Evolutionary conservation across 306 rosid genomes (phyloP), one percentile per base, ranked within the genome.

Genomic region (Fragaria ananassa): DNA sequence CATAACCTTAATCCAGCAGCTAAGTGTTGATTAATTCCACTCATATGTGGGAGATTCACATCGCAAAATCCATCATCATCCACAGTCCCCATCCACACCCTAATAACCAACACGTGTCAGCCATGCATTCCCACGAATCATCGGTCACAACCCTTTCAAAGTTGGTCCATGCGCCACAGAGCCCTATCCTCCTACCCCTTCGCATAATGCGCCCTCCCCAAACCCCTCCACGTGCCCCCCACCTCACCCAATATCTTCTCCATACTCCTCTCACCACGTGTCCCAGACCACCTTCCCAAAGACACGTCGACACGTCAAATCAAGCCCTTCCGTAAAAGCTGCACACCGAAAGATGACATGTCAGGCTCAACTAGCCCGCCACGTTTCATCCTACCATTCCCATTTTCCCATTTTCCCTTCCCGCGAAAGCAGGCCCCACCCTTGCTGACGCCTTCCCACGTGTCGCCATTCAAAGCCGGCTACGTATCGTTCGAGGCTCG

Each of bases 221-320:
- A 7, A 0, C 13, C 0, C 12, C 12, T 0, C 79, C 79, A 66
- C 85, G 71, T 72, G 74, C 51, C 51, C 51, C 51, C 51, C 51
- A 47, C 51, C 51, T 45, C 11, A 42, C 11, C 49, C 49, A 13
- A 10, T 1, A 68, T 21, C 42, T 25, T 31, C 17, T 39, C 73
- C 49, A 69, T 19, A 2, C 17, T 1, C 1, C 0, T 41, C 5
- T 4, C 14, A 21, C 46, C 86, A 78, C 86, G 77, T 78, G 57
- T 82, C 27, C 10, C 9, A 5, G 35, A 1, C n/a, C 5, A 10
- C 0, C 1, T 34, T 21, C 51, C 46, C 18, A 0, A 46, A 18
- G 54, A 61, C 27, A 58, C 74, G 70, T 82, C 63, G 54, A 61
- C 27, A 58, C 74, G 70, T 82, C 63, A 34, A 58, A 35, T 67